Base-by-base conservation (phyloP, 1,139 yeast genomes). In the Hyphopichia pseudoburtonii region DNA sequence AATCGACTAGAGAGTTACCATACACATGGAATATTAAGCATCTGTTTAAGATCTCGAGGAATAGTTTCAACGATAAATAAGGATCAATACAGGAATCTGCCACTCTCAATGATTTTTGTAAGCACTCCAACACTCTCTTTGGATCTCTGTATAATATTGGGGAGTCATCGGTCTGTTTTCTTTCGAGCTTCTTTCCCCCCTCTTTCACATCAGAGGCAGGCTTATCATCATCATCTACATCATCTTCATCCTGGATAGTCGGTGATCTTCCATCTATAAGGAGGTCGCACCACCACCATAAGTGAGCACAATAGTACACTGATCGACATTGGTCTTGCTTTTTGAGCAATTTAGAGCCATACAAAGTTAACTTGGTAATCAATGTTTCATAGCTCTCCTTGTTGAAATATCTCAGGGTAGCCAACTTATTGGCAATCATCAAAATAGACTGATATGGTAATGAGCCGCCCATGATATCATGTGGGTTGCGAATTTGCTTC, bases 281-380 rank as follows among this genome's bases (percentile, higher is more conserved):
- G 11, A 45, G 48, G 47, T 85, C 90, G 16, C 83, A 75, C 59
- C 94, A 86, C 95, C 96, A 89, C 96, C 97, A 92, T 36, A 92
- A 66, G 60, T 92, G 97, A 3, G 96, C 83, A 37, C 96, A 90
- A 37, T 80, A 64, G 54, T 86, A 87, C 5, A 92, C 95, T 0
- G 96, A 82, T 17, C 97, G 78, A 56, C 97, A 90, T 60, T 90
- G 98, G 53, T 90, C 97, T 24, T 92, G 92, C 57, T 90, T 92
- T 57, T 87, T 88, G 54, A 92, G 73, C 39, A 92, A 70, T 56
- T 87, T 87, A 8, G 96, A 86, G 2, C 96, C 96, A 54, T 89
- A 87, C 34, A 90, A 64, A 1, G 97, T 88, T 39, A 92, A 75
- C 55, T 90, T 85, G 17, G 95, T 86, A 33, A 89, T 88, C 47